phyloP scores from a whole-genome alignment of 768 basidiomycete genomes.

The Gelatoporia subvermispora region DNA sequence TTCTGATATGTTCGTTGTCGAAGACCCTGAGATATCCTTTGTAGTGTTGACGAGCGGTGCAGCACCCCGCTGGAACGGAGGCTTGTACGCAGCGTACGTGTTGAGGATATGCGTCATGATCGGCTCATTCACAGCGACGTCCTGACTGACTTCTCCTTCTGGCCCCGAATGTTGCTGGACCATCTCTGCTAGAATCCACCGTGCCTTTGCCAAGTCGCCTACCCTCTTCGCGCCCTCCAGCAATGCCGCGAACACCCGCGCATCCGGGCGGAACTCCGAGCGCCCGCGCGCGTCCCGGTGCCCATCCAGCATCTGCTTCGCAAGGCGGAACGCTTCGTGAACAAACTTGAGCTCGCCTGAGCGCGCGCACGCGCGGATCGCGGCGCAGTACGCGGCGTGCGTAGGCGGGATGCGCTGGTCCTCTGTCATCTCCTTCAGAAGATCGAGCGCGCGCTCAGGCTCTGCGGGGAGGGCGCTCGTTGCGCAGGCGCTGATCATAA shows the following conservation, averaged over 20 bases:
- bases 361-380: slow-evolving; percentile 76
- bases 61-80: slow-evolving; percentile 55
- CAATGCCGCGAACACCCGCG: slow-evolving; percentile 73
- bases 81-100: slow-evolving; percentile 76
- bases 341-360: slow-evolving; percentile 61
- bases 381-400: slow-evolving; percentile 68
- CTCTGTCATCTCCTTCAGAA: slow-evolving; percentile 89
- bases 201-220: slow-evolving; percentile 75
- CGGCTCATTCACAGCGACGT: slow-evolving; percentile 47
- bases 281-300: slow-evolving; percentile 60
- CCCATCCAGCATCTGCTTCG: slow-evolving; percentile 81
- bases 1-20: not conserved
- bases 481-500: slow-evolving; percentile 88
- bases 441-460: slow-evolving; percentile 87
- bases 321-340: slow-evolving; percentile 77
- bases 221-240: slow-evolving; percentile 85
- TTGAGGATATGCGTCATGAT: slow-evolving; percentile 84
- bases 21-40: not conserved
- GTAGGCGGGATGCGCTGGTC: slow-evolving; percentile 64
- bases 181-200: slow-evolving; percentile 92
- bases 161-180: slow-evolving; percentile 35
- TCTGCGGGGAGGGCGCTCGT: slow-evolving; percentile 51
- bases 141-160: slow-evolving; percentile 14
- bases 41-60: slow-evolving; percentile 30
- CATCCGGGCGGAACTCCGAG: slow-evolving; percentile 56